These are phyloP conservation scores for Entelexis paramagnoliae DNA, from an alignment of 1,139 yeast genomes.

Conservation along the genomic window DNA sequence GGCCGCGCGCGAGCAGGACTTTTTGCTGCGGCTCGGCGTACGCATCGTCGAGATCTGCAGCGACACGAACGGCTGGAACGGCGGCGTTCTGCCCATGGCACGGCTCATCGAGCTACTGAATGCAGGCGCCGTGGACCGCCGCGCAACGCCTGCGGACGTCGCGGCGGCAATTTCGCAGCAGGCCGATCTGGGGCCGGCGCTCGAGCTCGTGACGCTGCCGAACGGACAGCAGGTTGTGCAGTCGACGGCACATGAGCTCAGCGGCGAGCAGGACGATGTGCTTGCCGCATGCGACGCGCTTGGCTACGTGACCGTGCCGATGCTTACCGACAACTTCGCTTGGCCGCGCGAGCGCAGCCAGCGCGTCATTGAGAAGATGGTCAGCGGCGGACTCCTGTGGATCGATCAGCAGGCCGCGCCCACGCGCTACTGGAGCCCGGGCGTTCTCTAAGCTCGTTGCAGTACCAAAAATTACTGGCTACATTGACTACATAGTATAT, in stretches of 20 bases:
- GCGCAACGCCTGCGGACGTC: slow-evolving; percentile 41
- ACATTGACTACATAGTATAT: too few relatives aligned
- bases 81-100: slow-evolving; percentile 3
- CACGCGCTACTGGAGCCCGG: slow-evolving; percentile 23
- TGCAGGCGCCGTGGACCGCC: slow-evolving; percentile 10
- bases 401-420: slow-evolving; percentile 48
- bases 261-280: slow-evolving; percentile 55
- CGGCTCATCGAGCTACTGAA: slow-evolving; percentile 3
- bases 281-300: slow-evolving; percentile 68
- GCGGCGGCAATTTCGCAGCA: slow-evolving; percentile 40
- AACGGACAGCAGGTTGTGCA: slow-evolving; percentile 35
- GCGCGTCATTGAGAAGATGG: slow-evolving; percentile 65
- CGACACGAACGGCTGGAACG: slow-evolving; percentile 3
- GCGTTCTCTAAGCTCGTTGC: background rate
- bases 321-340: slow-evolving; percentile 57
- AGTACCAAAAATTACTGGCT: too few relatives aligned
- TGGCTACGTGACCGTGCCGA: slow-evolving; percentile 51
- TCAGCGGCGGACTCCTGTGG: slow-evolving; percentile 74
- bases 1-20: background rate
- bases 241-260: slow-evolving; percentile 44
- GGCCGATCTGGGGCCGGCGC: slow-evolving; percentile 39
- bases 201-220: slow-evolving; percentile 36
- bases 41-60: slow-evolving; percentile 4
- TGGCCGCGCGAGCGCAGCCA: slow-evolving; percentile 61
- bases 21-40: background rate